Percentiles rank a stretch among this genome's conserved stretches.
Evolutionary conservation across 2,329 filamentous ascomycete species (phyloP).

Genomic region (Ascosphaera pollenicola): DNA sequence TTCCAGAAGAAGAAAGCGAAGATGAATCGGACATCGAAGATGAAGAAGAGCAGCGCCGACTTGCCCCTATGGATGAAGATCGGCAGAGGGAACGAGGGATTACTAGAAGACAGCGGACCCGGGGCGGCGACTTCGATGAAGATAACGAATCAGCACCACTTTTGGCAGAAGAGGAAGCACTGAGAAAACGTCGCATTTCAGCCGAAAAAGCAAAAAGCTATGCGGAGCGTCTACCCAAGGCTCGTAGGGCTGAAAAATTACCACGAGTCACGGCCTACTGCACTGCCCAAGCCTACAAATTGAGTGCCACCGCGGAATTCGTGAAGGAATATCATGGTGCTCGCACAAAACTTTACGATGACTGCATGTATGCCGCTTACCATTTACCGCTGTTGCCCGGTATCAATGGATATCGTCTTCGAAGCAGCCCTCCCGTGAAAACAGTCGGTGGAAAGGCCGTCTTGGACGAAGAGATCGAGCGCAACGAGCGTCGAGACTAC

Average conservation of each 20-base stretch:
- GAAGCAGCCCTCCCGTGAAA: conserved; percentile 79
- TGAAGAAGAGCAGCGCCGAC: conserved; percentile 10
- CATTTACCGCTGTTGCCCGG: conserved; percentile 75
- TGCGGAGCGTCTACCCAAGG: conserved; percentile 78
- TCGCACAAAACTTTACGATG: conserved; percentile 90
- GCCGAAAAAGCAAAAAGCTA: conserved; percentile 59
- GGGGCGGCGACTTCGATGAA: conserved; percentile 31
- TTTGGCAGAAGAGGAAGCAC: conserved; percentile 35
- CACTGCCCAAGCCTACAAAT: conserved; percentile 81
- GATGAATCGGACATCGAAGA: conserved; percentile 21
- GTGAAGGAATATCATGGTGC: conserved; percentile 70
- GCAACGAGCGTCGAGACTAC: conserved; percentile 72
- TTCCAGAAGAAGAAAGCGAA: conserved; percentile 30
- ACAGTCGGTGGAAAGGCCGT: conserved; percentile 84
- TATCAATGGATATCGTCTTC: conserved; percentile 63
- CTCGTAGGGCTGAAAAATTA: conserved; percentile 65
- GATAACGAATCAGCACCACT: conserved; percentile 29
- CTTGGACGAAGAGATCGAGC: conserved; percentile 85
- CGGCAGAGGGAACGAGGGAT: conserved; percentile 14
- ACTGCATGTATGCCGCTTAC: conserved; percentile 91
- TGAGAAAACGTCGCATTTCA: conserved; percentile 28
- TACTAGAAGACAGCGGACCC: conserved; percentile 12
- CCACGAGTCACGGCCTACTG: conserved; percentile 88
- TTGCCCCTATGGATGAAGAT: conserved; percentile 9
- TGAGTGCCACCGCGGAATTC: conserved; percentile 73